Evolutionary conservation across 768 basidiomycete species (phyloP), one percentile per base, ranked within the genome.

Genomic region (Lactarius hengduanensis): DNA sequence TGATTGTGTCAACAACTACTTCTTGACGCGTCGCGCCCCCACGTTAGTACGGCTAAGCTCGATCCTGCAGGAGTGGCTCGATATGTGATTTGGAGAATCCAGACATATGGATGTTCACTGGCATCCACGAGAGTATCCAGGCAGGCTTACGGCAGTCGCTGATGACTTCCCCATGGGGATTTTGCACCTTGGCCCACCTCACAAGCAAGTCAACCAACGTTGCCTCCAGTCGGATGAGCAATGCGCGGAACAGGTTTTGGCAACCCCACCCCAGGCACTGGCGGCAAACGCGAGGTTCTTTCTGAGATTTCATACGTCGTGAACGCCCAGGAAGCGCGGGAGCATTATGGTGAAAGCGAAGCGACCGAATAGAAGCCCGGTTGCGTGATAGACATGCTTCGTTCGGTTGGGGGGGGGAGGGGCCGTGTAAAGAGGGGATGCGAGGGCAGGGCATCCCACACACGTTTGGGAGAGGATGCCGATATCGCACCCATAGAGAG

Each of bases 151-250:
- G 50, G 26, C 13, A 26, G 22, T 50, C 50, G 22, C 11, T 4
- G 16, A 30, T 57, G 56, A 32, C 32, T 57, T 57, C 56, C 56
- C 56, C 56, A 57, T 57, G 56, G 56, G 56, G 56, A 57, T 34
- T 16, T 56, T 57, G 30, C 11, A 9, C 34, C 56, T 30, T 53
- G 13, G 13, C 11, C 10, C 8, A 11, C 11, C 56, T 20, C 18
- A 4, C 18, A 57, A n/a, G 18, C 34, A 57, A 34, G 56, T 16
- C 22, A 10, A 22, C 13, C 26, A 57, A n/a, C 56, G 47, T 50
- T 50, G 47, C 9, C n/a, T 20, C 9, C 56, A 34, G 18, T 16
- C 15, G 30, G 18, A 18, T 34, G 56, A 57, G 56, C 34, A 34
- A 30, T 34, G 30, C 9, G 18, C 18, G 18, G 20, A 18, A 30